Conservation (phyloP, 352 stramenopile genomes). For the Phytopythium sindhum region DNA sequence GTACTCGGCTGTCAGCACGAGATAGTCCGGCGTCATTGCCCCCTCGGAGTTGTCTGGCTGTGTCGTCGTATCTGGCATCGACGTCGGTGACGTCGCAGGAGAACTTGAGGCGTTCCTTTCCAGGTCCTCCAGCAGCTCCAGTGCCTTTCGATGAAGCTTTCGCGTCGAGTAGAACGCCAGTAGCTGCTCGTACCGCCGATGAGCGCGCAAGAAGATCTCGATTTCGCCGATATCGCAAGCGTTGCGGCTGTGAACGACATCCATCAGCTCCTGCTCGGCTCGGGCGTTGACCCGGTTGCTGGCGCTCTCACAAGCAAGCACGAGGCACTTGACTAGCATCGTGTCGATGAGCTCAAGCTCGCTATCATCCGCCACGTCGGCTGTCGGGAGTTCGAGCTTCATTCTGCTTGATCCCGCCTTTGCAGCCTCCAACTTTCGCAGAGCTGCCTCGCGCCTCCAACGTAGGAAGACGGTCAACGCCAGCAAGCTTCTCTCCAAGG, state of each 20-base stretch:
- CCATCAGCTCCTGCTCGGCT: conserved; percentile 43
- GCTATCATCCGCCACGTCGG: background rate
- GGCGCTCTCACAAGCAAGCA: conserved; percentile 43
- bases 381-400: background rate
- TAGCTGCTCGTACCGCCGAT: conserved; percentile 54
- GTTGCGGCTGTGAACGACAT: conserved; percentile 51
- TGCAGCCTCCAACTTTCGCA: background rate
- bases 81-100: conserved; percentile 8
- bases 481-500: conserved; percentile 47
- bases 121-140: conserved; percentile 79
- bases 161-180: conserved; percentile 68
- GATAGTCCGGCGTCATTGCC: conserved; percentile 39
- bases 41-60: conserved; percentile 3
- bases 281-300: conserved; percentile 28
- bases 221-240: conserved; percentile 70
- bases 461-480: conserved; percentile 53
- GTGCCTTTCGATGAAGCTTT: conserved; percentile 71
- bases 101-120: conserved; percentile 46
- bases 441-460: conserved; percentile 32
- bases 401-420: conserved; percentile 8
- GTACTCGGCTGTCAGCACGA: conserved; percentile 63
- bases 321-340: conserved; percentile 80
- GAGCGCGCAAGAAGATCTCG: conserved; percentile 74
- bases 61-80: background rate
- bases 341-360: conserved; percentile 67